Evolutionary conservation across 1,139 yeast species (phyloP).

Genomic region (Blastobotrys proliferans): DNA sequence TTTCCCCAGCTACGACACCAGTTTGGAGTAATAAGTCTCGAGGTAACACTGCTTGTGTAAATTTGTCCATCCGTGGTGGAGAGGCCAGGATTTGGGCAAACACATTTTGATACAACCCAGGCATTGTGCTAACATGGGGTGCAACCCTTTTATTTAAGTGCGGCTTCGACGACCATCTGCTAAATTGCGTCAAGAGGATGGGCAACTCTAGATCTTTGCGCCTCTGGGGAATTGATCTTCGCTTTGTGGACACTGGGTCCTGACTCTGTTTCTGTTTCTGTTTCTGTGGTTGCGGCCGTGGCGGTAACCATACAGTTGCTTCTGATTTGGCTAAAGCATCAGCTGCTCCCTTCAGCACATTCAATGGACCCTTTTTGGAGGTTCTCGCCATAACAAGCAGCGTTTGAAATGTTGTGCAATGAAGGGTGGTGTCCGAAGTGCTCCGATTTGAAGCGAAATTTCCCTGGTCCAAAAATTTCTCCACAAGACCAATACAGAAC

Average conservation of each 20-base stretch:
- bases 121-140: slow-evolving; percentile 3
- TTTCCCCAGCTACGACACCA: slow-evolving; percentile 21
- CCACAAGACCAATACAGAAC: background rate
- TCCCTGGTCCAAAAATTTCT: background rate
- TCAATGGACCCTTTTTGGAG: too few relatives aligned
- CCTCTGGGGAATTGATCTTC: background rate
- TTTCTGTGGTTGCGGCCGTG: background rate
- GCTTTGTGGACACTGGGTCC: background rate
- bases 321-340: slow-evolving; percentile 2
- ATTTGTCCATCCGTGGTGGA: slow-evolving; percentile 28
- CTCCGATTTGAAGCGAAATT: background rate
- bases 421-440: too few relatives aligned
- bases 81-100: slow-evolving; percentile 32
- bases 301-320: background rate
- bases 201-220: slow-evolving; percentile 12
- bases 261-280: background rate
- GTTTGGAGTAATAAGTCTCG: slow-evolving; percentile 26
- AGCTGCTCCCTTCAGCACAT: slow-evolving; percentile 4
- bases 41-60: slow-evolving; percentile 26
- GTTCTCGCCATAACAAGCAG: too few relatives aligned
- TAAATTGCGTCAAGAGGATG: slow-evolving; percentile 21
- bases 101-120: slow-evolving; percentile 23
- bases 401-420: too few relatives aligned
- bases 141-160: background rate
- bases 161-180: slow-evolving; percentile 19